phyloP scores from a whole-genome alignment of 1,284 basidiomycete genomes.

The Ceratorhiza oryzae-sativae region DNA sequence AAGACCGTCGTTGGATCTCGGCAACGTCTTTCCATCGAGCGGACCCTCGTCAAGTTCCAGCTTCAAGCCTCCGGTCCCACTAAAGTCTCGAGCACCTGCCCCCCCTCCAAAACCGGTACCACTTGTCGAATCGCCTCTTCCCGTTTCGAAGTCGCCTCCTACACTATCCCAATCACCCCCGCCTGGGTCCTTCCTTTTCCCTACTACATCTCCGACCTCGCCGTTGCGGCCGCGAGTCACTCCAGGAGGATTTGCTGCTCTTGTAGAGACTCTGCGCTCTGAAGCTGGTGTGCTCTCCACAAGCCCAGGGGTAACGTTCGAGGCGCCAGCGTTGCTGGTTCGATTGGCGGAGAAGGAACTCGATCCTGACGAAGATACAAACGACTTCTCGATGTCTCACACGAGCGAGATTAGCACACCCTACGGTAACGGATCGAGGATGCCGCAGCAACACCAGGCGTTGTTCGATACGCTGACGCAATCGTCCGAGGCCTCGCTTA shows the following conservation, averaged over 20 bases:
- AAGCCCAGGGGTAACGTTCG: constrained; percentile 58
- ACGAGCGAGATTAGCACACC: constrained; percentile 4
- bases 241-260: constrained; percentile 31
- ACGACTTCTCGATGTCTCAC: constrained; percentile 49
- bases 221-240: neutral
- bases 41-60: constrained; percentile 21
- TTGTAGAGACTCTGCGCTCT: constrained; percentile 17
- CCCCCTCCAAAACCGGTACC: neutral
- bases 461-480: neutral
- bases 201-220: constrained; percentile 5
- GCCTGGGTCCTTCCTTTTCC: constrained; percentile 8
- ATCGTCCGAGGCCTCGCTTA: neutral
- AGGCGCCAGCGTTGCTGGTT: constrained; percentile 58
- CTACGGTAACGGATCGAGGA: constrained; percentile 26
- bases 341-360: constrained; percentile 55
- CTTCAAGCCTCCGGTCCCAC: neutral
- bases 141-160: neutral
- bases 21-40: neutral
- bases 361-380: constrained; percentile 23
- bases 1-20: constrained; percentile 18
- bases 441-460: neutral
- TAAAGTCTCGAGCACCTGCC: constrained; percentile 3
- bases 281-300: constrained; percentile 59
- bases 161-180: neutral
- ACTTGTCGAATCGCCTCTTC: neutral